Conservation (phyloP, 2,329 filamentous ascomycete genomes). For the Trichoderma sp. region DNA sequence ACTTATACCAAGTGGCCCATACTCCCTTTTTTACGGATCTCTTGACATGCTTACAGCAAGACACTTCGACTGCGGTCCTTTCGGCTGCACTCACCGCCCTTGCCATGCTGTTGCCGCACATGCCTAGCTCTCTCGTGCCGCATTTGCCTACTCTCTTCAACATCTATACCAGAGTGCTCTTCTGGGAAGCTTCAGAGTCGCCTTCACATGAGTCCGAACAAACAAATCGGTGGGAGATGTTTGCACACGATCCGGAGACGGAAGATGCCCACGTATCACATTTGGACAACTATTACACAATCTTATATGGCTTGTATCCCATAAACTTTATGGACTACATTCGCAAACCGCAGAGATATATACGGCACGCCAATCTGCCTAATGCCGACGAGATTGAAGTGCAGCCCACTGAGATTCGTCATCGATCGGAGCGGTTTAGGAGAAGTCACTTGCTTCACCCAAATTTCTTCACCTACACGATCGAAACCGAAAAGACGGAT, state of each 20-base stretch:
- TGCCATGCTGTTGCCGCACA: slow-evolving; percentile 81
- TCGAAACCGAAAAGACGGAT: slow-evolving; percentile 78
- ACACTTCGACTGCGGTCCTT: slow-evolving; percentile 76
- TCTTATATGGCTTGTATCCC: slow-evolving; percentile 80
- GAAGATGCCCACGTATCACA: slow-evolving; percentile 66
- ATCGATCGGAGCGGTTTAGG: slow-evolving; percentile 73
- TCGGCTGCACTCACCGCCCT: slow-evolving; percentile 72
- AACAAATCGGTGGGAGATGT: slow-evolving; percentile 61
- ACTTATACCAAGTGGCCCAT: slow-evolving; percentile 71
- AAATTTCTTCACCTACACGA: slow-evolving; percentile 79
- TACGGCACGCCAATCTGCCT: slow-evolving; percentile 70
- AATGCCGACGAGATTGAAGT: slow-evolving; percentile 75
- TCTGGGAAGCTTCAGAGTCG: slow-evolving; percentile 65
- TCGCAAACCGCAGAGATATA: slow-evolving; percentile 75
- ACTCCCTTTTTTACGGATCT: slow-evolving; percentile 72
- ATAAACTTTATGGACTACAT: slow-evolving; percentile 87
- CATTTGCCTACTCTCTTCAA: slow-evolving; percentile 76
- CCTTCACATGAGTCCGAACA: slow-evolving; percentile 44
- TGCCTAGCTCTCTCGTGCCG: slow-evolving; percentile 69
- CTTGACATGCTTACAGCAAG: slow-evolving; percentile 71
- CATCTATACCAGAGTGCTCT: slow-evolving; percentile 76
- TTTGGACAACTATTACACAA: slow-evolving; percentile 74
- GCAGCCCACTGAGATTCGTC: slow-evolving; percentile 74
- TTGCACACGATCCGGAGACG: slow-evolving; percentile 60
- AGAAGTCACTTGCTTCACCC: slow-evolving; percentile 74